Evolutionary conservation across 495 filamentous ascomycete species (phyloP).

Genomic region (Daldinia childiae): DNA sequence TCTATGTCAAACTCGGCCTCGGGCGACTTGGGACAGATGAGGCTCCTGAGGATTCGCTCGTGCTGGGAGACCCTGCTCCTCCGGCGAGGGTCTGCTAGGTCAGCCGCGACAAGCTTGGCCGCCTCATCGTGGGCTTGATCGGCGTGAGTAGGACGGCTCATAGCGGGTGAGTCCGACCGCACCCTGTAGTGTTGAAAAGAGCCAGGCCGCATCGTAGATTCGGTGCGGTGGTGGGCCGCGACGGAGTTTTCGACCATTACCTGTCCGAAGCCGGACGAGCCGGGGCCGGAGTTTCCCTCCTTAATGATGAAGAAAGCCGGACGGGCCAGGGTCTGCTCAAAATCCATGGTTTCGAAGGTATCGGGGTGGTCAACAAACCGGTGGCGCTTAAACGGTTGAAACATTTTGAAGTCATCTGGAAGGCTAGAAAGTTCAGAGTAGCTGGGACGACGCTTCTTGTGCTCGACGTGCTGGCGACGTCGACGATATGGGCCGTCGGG

Average conservation of each 20-base stretch:
- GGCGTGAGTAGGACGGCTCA: conserved; percentile 16
- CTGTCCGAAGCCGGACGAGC: conserved; percentile 4
- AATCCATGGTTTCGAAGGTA: conserved; percentile 23
- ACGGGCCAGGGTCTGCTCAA: conserved; percentile 26
- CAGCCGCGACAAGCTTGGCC: conserved; percentile 51
- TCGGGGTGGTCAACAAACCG: conserved; percentile 28
- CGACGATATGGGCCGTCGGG: conserved; percentile 34
- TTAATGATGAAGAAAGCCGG: conserved; percentile 48
- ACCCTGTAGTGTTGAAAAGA: conserved; percentile 32
- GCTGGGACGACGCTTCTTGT: conserved; percentile 43
- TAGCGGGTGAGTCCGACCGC: conserved; percentile 21
- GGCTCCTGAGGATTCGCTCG: conserved; percentile 58
- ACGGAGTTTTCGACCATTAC: conserved; percentile 19
- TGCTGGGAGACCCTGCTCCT: conserved; percentile 57
- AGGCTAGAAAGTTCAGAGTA: conserved; percentile 37
- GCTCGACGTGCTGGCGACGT: conserved; percentile 26
- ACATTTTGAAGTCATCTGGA: conserved; percentile 39
- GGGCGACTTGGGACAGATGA: conserved; percentile 56
- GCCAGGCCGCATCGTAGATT: conserved; percentile 7
- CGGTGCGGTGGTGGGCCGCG: conserved; percentile 12
- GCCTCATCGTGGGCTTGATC: conserved; percentile 50
- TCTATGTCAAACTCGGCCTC: conserved; percentile 56
- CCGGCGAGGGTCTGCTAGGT: conserved; percentile 53
- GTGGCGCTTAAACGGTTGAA: conserved; percentile 43
- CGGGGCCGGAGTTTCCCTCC: conserved; percentile 20